Evolutionary conservation across 2,329 filamentous ascomycete species (phyloP).

Genomic region (Epichloe festucae): DNA sequence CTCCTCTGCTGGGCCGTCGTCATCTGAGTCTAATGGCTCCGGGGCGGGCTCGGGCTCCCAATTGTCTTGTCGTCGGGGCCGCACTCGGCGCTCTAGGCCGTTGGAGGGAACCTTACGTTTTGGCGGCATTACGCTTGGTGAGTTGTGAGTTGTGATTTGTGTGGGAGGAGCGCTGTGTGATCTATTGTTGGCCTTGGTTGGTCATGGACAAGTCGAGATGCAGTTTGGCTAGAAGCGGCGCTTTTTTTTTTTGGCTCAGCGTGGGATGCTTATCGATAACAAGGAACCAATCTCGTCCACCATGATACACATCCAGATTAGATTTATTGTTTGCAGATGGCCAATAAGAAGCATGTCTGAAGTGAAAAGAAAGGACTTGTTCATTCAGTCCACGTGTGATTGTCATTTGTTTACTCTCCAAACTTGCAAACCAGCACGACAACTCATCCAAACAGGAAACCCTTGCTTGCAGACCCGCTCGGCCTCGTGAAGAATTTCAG

Average conservation of each 20-base stretch:
- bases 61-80: slow-evolving; percentile 30
- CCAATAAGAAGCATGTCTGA: too few relatives aligned
- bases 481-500: too few relatives aligned
- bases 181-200: not conserved
- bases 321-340: too few relatives aligned
- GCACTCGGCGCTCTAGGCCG: slow-evolving; percentile 30
- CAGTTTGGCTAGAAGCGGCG: not conserved
- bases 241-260: not conserved
- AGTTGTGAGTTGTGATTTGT: not conserved
- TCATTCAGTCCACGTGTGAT: too few relatives aligned
- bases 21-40: slow-evolving; percentile 12
- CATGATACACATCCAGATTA: too few relatives aligned
- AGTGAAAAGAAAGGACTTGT: not conserved
- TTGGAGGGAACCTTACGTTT: slow-evolving; percentile 27
- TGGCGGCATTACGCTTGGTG: slow-evolving; percentile 14
- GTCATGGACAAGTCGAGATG: slow-evolving; percentile 9
- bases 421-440: too few relatives aligned
- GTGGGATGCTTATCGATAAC: slow-evolving; percentile 5
- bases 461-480: too few relatives aligned
- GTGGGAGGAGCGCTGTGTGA: not conserved
- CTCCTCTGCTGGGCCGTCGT: slow-evolving; percentile 15
- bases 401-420: too few relatives aligned
- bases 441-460: too few relatives aligned
- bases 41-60: slow-evolving; percentile 21
- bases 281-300: too few relatives aligned